These are phyloP conservation scores for Fusarium udum DNA, from an alignment of 2,329 filamentous ascomycete species.

Conservation along the genomic window DNA sequence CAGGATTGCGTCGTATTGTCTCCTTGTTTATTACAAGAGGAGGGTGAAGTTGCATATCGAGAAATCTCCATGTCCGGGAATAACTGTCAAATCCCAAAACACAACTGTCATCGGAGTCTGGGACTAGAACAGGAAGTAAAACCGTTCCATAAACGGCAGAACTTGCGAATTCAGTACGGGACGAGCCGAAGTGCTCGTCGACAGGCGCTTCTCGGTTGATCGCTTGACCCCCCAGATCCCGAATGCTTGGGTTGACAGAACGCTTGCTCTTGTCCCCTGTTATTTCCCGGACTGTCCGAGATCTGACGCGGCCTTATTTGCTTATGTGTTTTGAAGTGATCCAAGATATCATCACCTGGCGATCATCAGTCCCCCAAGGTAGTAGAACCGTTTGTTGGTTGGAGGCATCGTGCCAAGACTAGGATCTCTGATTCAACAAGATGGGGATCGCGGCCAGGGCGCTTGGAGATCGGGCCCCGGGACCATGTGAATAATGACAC, in stretches of 20 bases:
- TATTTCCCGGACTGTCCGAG: slow-evolving; percentile 16
- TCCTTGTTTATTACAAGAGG: slow-evolving; percentile 15
- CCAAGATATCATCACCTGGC: not conserved
- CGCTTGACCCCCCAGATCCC: slow-evolving; percentile 30
- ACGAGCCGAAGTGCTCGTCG: slow-evolving; percentile 41
- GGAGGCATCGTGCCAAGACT: slow-evolving; percentile 1
- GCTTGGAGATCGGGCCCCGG: slow-evolving; percentile 24
- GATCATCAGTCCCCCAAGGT: not conserved
- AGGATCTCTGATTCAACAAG: slow-evolving; percentile 28
- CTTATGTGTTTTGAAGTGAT: slow-evolving; percentile 5
- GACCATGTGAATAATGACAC: slow-evolving; percentile 38
- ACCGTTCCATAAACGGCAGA: slow-evolving; percentile 33
- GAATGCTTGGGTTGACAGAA: slow-evolving; percentile 32
- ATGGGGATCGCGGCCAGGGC: slow-evolving; percentile 28
- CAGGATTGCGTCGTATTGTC: slow-evolving; percentile 19
- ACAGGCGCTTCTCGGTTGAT: slow-evolving; percentile 26
- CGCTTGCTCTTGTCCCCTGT: slow-evolving; percentile 23
- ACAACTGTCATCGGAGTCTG: slow-evolving; percentile 18
- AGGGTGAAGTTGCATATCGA: slow-evolving; percentile 23
- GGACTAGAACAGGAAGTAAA: slow-evolving; percentile 16
- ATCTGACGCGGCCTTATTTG: slow-evolving; percentile 18
- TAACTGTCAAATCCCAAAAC: slow-evolving; percentile 20
- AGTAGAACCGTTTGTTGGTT: slow-evolving; percentile 8
- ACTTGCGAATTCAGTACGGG: slow-evolving; percentile 41
- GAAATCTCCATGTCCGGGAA: slow-evolving; percentile 28